Percentiles rank a stretch among this genome's conserved stretches.
phyloP scores from a whole-genome alignment of 108 stramenopile genomes.

The Skeletonema menzelii region DNA sequence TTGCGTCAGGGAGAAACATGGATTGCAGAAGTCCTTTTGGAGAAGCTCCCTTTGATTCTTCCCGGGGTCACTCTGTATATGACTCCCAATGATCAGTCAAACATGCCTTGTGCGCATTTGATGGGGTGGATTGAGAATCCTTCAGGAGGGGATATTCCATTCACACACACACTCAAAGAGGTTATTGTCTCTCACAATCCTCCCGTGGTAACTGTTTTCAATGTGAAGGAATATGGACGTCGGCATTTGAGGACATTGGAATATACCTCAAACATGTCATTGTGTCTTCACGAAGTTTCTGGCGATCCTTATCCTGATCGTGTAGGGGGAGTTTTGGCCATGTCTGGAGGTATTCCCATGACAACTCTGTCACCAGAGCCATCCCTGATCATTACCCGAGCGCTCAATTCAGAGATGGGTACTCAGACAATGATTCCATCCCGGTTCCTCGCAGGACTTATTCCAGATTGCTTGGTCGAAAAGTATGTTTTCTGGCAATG shows the following conservation, averaged over 20 bases:
- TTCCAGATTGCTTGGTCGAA: slow-evolving; percentile 93
- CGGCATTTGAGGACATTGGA: slow-evolving; percentile 92
- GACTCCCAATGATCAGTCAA: slow-evolving; percentile 77
- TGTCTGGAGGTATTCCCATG: slow-evolving; percentile 91
- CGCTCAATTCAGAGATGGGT: slow-evolving; percentile 81
- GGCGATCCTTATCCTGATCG: slow-evolving; percentile 92
- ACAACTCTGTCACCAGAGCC: slow-evolving; percentile 77
- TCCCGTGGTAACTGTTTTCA: slow-evolving; percentile 91
- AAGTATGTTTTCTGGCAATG: slow-evolving; percentile 97
- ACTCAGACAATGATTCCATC: slow-evolving; percentile 86
- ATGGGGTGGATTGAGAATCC: slow-evolving; percentile 91
- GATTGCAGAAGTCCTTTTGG: slow-evolving; percentile 88
- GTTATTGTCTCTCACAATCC: slow-evolving; percentile 94
- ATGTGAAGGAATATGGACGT: slow-evolving; percentile 95
- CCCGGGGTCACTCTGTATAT: slow-evolving; percentile 88
- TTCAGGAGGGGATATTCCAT: slow-evolving; percentile 32
- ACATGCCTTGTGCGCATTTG: slow-evolving; percentile 84
- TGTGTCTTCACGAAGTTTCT: slow-evolving; percentile 89
- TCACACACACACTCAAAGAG: slow-evolving; percentile 92
- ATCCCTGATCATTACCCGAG: slow-evolving; percentile 85
- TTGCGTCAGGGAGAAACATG: slow-evolving; percentile 82
- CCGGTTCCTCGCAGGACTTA: slow-evolving; percentile 87
- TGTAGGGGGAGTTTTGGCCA: slow-evolving; percentile 79
- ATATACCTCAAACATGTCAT: slow-evolving; percentile 90
- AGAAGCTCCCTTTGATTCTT: slow-evolving; percentile 85